Base-by-base conservation (phyloP, 768 basidiomycete species). In the Russula foetens region DNA sequence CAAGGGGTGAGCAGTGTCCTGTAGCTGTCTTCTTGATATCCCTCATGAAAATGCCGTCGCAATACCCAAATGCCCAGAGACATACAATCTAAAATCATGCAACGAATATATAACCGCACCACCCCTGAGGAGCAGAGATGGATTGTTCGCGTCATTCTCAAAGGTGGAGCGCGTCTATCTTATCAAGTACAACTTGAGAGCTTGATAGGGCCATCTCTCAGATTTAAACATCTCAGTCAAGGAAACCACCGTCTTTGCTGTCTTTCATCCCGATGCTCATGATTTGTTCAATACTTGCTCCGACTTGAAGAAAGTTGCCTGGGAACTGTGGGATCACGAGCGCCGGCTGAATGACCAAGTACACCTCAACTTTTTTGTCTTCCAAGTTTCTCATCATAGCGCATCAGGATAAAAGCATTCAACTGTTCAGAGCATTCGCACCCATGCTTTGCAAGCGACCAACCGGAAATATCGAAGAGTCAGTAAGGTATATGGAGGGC, bases 211-310 rank as follows among this genome's bases (percentile, higher is more conserved):
- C 11, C 19, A 7, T 41, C 3, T 17, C 3, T 14, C 50, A 97
- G 96, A 98, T 67, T 85, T 98, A 79, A 80, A 83, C 48, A 95
- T 98, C 59, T 90, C 88, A 0, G 88, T 97, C 52, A 91, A 96
- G 73, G 97, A 98, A 72, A 94, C 88, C 12, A 94, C 94, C 0
- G 88, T 98, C 0, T 86, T 99, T 64, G 75, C 84, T 0, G 86
- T 92, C 7, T 92, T 98, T 68, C 97, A 99, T 72, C 90, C 92
- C 0, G 94, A 98, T 67, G 95, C 96, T 0, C 86, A 91, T 63
- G 90, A 92, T 69, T 74, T 97, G 8, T 99, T 91, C 76, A 98
- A 98, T 70, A 94, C 93, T 0, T 98, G 93, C 70, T 98, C 95
- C 0, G 95, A 98, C 72, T 77, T 98, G 48, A 95, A 95, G 76